Percentiles rank a stretch among this genome's conserved stretches.
These are phyloP conservation scores for Schwanniomyces yamadae DNA, from an alignment of 805 yeast species.

Conservation along the genomic window DNA sequence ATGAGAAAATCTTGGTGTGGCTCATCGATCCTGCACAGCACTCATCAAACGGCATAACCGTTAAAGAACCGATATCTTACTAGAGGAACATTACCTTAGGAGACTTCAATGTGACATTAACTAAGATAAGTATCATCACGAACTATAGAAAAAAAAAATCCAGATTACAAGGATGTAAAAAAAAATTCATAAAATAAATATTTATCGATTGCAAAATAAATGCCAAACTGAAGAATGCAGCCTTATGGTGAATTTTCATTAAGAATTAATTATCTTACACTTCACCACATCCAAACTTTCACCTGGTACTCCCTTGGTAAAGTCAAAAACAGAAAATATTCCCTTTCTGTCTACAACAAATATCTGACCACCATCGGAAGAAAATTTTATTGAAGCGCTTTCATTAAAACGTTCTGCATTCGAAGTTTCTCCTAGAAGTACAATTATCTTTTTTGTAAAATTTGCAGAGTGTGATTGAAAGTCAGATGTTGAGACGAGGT, in stretches of 20 bases:
- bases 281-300: slow-evolving; percentile 65
- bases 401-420: slow-evolving; percentile 70
- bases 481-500: slow-evolving; percentile 62
- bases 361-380: slow-evolving; percentile 78
- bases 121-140: too few relatives aligned
- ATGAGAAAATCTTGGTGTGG: too few relatives aligned
- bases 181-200: too few relatives aligned
- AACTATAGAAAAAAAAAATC: too few relatives aligned
- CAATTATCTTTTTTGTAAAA: slow-evolving; percentile 47
- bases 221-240: too few relatives aligned
- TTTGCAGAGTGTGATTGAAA: slow-evolving; percentile 17
- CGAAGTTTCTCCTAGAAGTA: slow-evolving; percentile 73
- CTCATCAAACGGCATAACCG: not conserved
- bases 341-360: slow-evolving; percentile 83
- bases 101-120: too few relatives aligned
- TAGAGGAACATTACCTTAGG: too few relatives aligned
- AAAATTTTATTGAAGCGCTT: slow-evolving; percentile 76
- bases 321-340: slow-evolving; percentile 73
- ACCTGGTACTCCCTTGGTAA: slow-evolving; percentile 78
- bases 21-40: not conserved
- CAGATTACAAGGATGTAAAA: too few relatives aligned
- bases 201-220: too few relatives aligned
- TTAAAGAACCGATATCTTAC: not conserved
- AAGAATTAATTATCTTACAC: slow-evolving; percentile 53
- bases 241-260: too few relatives aligned